Percentiles rank a stretch among this genome's conserved stretches.
Evolutionary conservation across 345 rosid genomes (phyloP).

Genomic region (Limnanthes douglasii): DNA sequence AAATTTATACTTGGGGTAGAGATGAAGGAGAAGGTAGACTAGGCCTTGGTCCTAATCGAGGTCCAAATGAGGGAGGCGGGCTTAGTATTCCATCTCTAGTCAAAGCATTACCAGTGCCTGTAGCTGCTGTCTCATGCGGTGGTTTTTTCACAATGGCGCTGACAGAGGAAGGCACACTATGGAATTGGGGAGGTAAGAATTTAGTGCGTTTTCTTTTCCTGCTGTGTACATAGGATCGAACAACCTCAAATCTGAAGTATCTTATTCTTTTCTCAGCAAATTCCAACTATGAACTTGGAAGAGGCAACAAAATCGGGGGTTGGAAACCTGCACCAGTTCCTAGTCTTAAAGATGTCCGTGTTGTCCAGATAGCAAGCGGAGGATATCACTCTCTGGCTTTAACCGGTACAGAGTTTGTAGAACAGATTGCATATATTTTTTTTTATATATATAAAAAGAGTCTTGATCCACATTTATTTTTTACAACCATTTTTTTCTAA

Average conservation of each 20-base stretch:
- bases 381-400: conserved; percentile 93
- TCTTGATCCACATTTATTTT: too few relatives aligned
- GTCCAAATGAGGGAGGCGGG: conserved; percentile 92
- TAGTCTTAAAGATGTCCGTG: conserved; percentile 29
- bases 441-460: too few relatives aligned
- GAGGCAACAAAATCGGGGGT: conserved; percentile 68
- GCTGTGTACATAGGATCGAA: neutral
- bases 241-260: neutral
- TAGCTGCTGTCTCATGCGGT: conserved; percentile 73
- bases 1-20: conserved; percentile 81
- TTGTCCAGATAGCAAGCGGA: conserved; percentile 68
- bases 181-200: conserved; percentile 85
- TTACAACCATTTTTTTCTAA: too few relatives aligned
- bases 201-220: neutral
- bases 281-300: conserved; percentile 90
- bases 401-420: conserved; percentile 36
- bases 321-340: conserved; percentile 79
- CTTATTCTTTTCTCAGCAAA: conserved; percentile 30
- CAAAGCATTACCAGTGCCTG: conserved; percentile 47
- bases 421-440: too few relatives aligned
- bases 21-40: conserved; percentile 95
- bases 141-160: conserved; percentile 79
- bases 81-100: conserved; percentile 78
- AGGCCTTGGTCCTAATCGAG: conserved; percentile 84
- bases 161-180: conserved; percentile 62